These are phyloP conservation scores for Cubamyces sp. DNA, from an alignment of 768 basidiomycete species.

Conservation along the genomic window DNA sequence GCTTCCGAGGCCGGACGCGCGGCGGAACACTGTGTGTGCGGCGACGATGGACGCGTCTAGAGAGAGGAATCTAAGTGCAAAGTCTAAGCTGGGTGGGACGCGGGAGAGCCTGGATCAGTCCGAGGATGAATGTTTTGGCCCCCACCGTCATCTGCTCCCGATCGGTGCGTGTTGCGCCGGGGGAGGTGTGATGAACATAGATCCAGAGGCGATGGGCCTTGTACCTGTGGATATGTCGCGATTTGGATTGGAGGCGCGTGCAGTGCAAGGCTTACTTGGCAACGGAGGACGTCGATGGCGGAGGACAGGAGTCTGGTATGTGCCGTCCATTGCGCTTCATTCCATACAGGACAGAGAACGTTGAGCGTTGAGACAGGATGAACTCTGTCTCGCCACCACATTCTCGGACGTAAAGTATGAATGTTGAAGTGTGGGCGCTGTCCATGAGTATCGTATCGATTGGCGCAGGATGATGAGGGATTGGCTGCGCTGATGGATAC, in stretches of 20 bases:
- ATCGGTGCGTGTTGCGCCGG: not conserved
- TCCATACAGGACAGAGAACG: conserved; percentile 2
- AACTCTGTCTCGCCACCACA: conserved; percentile 8
- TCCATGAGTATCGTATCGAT: not conserved
- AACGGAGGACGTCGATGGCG: not conserved
- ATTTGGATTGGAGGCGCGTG: not conserved
- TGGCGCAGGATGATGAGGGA: not conserved
- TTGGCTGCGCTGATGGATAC: not conserved
- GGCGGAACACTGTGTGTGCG: not conserved
- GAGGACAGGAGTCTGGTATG: not conserved
- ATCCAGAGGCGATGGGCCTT: not conserved
- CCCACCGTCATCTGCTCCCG: conserved; percentile 12
- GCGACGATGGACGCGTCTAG: not conserved
- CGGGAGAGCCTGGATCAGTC: not conserved
- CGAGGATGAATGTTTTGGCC: not conserved
- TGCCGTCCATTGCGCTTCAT: not conserved
- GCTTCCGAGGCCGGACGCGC: not conserved
- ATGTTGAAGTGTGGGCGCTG: not conserved
- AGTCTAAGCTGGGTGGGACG: too few species aligned
- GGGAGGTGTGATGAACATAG: not conserved
- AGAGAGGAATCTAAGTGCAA: too few species aligned
- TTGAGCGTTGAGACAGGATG: conserved; percentile 19
- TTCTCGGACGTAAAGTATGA: not conserved
- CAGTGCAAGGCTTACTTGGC: not conserved
- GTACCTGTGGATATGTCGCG: not conserved